Base-by-base conservation (phyloP, 768 basidiomycete species). In the Coprinopsis marcescibilis region DNA sequence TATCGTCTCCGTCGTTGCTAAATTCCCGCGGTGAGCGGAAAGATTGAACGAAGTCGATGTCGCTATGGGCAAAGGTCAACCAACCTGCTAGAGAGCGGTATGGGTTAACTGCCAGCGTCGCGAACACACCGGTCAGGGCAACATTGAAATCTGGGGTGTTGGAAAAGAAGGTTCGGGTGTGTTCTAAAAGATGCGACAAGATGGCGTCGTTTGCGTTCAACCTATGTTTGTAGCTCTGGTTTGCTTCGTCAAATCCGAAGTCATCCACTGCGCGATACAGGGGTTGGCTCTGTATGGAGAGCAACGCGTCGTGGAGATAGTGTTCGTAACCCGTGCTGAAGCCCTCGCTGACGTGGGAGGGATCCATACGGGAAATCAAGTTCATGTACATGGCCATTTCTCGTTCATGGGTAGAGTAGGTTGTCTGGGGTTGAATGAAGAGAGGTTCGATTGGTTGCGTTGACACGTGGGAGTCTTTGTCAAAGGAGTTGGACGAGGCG, bases 131-230 rank as follows among this genome's bases (percentile, higher is more conserved):
- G 3, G 90, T 96, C 52, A 98, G 64, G 0, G 86, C 85, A 44
- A 98, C 79, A 60, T 98, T 98, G 62, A 77, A 80, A 53, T 93
- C 87, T 11, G 93, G 82, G 0, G 85, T 73, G 53, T 95, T 91
- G 12, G 78, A 77, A 63, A 96, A 89, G 73, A 97, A 95, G 49
- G 70, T 72, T 43, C 85, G 68, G 26, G 95, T 61, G 24, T 76
- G 76, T 43, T 85, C 81, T 36, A 96, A 75, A 40, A 95, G 58
- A 20, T 76, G 66, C 2, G 80, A 77, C 15, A 94, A 68, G 7
- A 95, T 68, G 8, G 85, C 79, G 55, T 94, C 91, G 51, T 81
- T 80, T 46, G 85, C 76, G 52, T 84, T 83, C 24, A 96, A 68
- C n/a, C 76, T 74, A 59, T 95, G 91, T 57, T 86, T 85, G 46